phyloP scores from a whole-genome alignment of 2,329 filamentous ascomycete species.

The Fusarium newnesense region DNA sequence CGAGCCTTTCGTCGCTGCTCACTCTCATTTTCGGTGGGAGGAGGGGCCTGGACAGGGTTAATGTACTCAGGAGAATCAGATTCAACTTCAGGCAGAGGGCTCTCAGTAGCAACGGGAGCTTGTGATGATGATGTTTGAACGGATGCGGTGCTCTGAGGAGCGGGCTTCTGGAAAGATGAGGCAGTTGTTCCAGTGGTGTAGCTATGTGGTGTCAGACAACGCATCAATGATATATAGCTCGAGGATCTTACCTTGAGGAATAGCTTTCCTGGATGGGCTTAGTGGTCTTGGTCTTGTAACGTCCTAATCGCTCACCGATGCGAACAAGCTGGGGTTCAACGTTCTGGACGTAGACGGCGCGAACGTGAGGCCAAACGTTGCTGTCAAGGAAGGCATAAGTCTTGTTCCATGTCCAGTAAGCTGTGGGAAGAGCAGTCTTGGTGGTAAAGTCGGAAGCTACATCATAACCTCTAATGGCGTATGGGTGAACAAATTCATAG shows the following conservation, averaged over 20 bases:
- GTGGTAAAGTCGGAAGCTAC: conserved; percentile 73
- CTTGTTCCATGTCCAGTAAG: conserved; percentile 75
- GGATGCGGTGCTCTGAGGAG: conserved; percentile 44
- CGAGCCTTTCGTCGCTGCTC: conserved; percentile 68
- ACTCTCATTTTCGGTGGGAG: conserved; percentile 59
- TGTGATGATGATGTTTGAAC: conserved; percentile 48
- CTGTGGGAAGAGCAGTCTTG: conserved; percentile 77
- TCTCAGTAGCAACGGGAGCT: conserved; percentile 21
- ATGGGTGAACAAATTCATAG: conserved; percentile 79
- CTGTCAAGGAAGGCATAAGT: conserved; percentile 77
- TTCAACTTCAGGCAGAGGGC: conserved; percentile 33
- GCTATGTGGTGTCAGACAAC: conserved; percentile 29
- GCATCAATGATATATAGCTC: not conserved
- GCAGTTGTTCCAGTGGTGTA: conserved; percentile 40
- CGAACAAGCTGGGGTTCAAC: conserved; percentile 95
- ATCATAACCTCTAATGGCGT: conserved; percentile 75
- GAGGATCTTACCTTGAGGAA: conserved; percentile 24
- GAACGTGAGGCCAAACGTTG: conserved; percentile 83
- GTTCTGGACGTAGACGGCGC: conserved; percentile 85
- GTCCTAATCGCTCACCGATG: conserved; percentile 88
- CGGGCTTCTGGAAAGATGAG: conserved; percentile 51
- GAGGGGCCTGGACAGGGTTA: conserved; percentile 56
- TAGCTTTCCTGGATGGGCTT: conserved; percentile 44
- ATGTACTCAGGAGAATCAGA: conserved; percentile 41
- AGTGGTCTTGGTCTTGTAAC: conserved; percentile 64